Conservation (phyloP, 2,329 filamentous ascomycete genomes). For the Trichophaea hybrida region DNA sequence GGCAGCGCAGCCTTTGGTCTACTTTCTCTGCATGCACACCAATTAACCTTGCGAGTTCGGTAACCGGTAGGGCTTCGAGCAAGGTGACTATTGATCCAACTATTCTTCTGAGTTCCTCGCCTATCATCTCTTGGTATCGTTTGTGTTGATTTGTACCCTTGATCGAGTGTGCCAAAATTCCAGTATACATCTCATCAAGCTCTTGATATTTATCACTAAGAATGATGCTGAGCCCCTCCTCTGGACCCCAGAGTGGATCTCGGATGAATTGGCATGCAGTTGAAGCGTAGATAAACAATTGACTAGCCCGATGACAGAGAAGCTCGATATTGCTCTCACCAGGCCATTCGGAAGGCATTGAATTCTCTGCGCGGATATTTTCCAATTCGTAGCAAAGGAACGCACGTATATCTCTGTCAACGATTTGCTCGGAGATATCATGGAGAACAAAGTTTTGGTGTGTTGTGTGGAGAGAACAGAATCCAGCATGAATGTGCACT, state of each 20-base stretch:
- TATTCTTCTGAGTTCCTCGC: neutral
- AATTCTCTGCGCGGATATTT: slow-evolving; percentile 12
- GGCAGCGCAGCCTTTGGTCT: slow-evolving; percentile 9
- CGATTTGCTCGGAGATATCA: too few species aligned
- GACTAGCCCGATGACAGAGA: slow-evolving; percentile 20
- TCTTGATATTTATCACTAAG: neutral
- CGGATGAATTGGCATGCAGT: slow-evolving; percentile 28
- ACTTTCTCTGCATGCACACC: slow-evolving; percentile 12
- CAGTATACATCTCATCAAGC: neutral
- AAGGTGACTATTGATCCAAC: slow-evolving; percentile 24
- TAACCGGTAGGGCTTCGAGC: slow-evolving; percentile 20
- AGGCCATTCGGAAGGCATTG: too few species aligned
- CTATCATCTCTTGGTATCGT: neutral
- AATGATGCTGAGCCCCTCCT: slow-evolving; percentile 5
- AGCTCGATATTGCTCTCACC: slow-evolving; percentile 14
- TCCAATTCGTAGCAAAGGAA: slow-evolving; percentile 21
- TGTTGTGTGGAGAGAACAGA: slow-evolving; percentile 5
- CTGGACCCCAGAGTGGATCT: neutral
- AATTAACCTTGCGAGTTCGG: slow-evolving; percentile 21
- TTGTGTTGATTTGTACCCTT: neutral
- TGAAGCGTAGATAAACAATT: slow-evolving; percentile 28
- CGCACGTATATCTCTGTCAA: slow-evolving; percentile 27
- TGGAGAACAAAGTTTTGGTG: slow-evolving; percentile 16
- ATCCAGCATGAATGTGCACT: slow-evolving; percentile 19
- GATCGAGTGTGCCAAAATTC: neutral